Conservation (phyloP, 2,329 filamentous ascomycete species). For the Ascochyta lentis region DNA sequence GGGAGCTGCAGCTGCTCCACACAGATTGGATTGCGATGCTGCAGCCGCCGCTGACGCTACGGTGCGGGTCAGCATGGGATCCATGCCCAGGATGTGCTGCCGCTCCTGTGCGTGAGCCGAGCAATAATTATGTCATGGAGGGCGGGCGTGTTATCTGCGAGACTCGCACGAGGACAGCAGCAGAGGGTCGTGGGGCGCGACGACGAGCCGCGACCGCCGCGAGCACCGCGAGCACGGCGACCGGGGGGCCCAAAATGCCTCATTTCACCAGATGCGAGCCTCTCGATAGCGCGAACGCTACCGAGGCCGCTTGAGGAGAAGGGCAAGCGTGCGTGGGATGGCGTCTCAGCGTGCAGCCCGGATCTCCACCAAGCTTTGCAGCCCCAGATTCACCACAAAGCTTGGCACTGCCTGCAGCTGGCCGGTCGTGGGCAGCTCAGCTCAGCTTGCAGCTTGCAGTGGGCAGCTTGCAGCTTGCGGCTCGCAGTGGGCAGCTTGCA, state of each 20-base stretch:
- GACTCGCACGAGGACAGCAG: conserved; percentile 16
- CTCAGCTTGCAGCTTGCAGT: no score
- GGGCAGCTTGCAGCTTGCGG: no score
- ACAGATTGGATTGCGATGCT: conserved; percentile 15
- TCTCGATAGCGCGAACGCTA: conserved; percentile 20
- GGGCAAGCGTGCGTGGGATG: conserved; percentile 17
- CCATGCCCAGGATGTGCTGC: conserved; percentile 9
- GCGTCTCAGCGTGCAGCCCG: conserved; percentile 9
- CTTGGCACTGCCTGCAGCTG: conserved; percentile 1
- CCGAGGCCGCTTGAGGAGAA: conserved; percentile 10
- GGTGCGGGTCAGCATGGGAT: conserved; percentile 11
- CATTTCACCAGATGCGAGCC: conserved; percentile 15
- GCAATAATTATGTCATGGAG: conserved; percentile 19
- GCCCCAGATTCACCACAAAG: conserved; percentile 9
- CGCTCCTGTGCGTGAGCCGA: conserved; percentile 7
- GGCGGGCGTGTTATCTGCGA: conserved; percentile 15
- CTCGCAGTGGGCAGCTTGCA: background rate
- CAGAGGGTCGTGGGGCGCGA: conserved; percentile 14
- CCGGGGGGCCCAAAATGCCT: conserved; percentile 16
- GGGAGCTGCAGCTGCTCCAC: conserved; percentile 18
- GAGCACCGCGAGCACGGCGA: no score
- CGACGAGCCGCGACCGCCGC: conserved; percentile 5
- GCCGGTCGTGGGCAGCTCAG: no score
- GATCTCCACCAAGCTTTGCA: conserved; percentile 18
- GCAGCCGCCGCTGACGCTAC: conserved; percentile 21